Evolutionary conservation across 1,139 yeast species (phyloP).

Genomic region (Suhomyces coccinellae): DNA sequence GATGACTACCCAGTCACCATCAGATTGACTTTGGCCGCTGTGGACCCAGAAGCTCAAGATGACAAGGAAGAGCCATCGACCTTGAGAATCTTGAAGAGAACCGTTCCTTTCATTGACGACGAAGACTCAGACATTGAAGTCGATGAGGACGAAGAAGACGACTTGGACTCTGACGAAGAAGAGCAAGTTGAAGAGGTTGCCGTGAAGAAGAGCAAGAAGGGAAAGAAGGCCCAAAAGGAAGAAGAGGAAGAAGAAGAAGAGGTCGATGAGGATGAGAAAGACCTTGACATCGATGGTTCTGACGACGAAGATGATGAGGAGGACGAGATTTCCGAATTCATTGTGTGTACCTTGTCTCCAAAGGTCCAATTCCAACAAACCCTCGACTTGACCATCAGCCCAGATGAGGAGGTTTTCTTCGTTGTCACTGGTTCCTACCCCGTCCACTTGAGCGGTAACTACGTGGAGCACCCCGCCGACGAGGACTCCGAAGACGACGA

Average conservation of each 20-base stretch:
- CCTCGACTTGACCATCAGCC: conserved; percentile 83
- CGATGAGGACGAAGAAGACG: conserved; percentile 53
- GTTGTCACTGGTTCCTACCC: conserved; percentile 96
- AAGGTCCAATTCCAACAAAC: conserved; percentile 84
- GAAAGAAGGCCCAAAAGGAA: conserved; percentile 20
- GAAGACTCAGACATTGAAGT: conserved; percentile 43
- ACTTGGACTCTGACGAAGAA: conserved; percentile 51
- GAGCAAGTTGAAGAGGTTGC: conserved; percentile 40
- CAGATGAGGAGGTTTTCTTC: conserved; percentile 91
- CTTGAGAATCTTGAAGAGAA: conserved; percentile 80
- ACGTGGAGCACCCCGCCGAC: conserved; percentile 90
- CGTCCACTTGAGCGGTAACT: conserved; percentile 90
- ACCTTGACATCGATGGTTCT: conserved; percentile 56
- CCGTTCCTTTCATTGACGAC: conserved; percentile 53
- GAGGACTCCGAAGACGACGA: conserved; percentile 58
- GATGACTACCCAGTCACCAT: conserved; percentile 86
- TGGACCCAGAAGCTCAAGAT: conserved; percentile 82
- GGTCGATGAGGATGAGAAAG: conserved; percentile 50
- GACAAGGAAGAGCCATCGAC: conserved; percentile 86
- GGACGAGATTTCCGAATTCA: conserved; percentile 68
- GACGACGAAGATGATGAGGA: conserved; percentile 52
- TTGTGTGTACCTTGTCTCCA: conserved; percentile 90
- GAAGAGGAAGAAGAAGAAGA: conserved; percentile 33
- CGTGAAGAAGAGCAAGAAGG: conserved; percentile 28
- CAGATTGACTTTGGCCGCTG: conserved; percentile 91